Base-by-base conservation (phyloP, 345 rosid species). In the Cardiospermum halicacabum region DNA sequence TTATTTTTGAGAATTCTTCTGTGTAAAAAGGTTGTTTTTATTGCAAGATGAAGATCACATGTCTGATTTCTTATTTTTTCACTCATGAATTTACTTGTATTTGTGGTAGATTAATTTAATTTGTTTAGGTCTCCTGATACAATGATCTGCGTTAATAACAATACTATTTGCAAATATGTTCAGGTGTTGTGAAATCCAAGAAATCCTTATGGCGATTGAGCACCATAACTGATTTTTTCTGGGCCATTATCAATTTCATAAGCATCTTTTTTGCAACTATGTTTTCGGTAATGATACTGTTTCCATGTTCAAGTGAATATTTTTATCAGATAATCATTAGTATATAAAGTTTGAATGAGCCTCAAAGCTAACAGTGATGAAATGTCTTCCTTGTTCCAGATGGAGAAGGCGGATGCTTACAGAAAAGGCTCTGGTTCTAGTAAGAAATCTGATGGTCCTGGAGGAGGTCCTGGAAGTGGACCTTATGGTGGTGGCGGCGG, bases 401-500 rank as follows among this genome's bases (percentile, higher is more conserved):
- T 92, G 96, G 97, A 89, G 71, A 92, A 84, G 72, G 87, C 96
- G 0, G 87, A 88, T 64, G 56, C 83, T 30, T 86, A 84, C 51
- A 76, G 87, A 62, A 91, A 83, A 67, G 89, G 91, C 50, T 76
- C 82, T 53, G 78, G 82, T 53, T 67, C 93, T 72, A 68, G 81
- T 77, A 88, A 92, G 90, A 89, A 89, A 76, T 89, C 96, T 91
- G 96, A 82, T 72, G 96, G 89, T 34, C 72, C 93, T 42, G 82
- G 88, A 0, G 92, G 96, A 39, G 96, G 97, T 11, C 86, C 90
- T 5, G 96, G 95, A 25, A 80, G 95, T 11, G 89, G 92, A 67
- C 78, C 81, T 13, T 51, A 79, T 13, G 88, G 93, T 7, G 82
- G 66, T 37, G 62, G 60, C 0, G 7, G 6, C 13, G 61, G 64